phyloP scores from a whole-genome alignment of 2,329 filamentous ascomycete genomes.

The Aspergillus fischeri region DNA sequence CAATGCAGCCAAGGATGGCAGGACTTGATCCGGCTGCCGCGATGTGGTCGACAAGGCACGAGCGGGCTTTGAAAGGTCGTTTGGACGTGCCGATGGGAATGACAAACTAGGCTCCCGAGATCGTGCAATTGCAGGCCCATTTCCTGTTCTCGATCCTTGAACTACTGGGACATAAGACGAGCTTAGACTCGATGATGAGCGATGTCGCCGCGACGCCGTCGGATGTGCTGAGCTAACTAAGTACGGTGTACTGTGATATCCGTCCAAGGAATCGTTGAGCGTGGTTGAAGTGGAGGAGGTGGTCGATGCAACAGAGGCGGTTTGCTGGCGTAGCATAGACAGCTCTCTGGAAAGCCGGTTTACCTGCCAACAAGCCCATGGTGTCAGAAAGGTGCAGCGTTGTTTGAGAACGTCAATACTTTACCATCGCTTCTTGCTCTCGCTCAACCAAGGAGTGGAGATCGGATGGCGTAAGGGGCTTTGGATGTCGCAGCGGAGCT shows the following conservation, averaged over 20 bases:
- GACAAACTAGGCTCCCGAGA: constrained; percentile 34
- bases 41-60: constrained; percentile 41
- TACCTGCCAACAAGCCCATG: constrained; percentile 53
- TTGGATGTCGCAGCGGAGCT: constrained; percentile 78
- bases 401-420: constrained; percentile 25
- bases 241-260: constrained; percentile 38
- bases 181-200: constrained; percentile 53
- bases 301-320: constrained; percentile 60
- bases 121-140: constrained; percentile 42
- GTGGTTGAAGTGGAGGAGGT: constrained; percentile 53
- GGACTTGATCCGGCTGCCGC: constrained; percentile 29
- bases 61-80: constrained; percentile 24
- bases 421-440: constrained; percentile 88
- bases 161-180: constrained; percentile 39
- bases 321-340: constrained; percentile 69
- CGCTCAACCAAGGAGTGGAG: constrained; percentile 87
- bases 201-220: constrained; percentile 52
- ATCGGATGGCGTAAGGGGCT: constrained; percentile 82
- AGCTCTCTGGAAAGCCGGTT: constrained; percentile 91
- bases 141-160: constrained; percentile 32
- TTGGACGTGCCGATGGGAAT: constrained; percentile 23
- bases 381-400: background rate
- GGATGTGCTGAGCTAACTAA: constrained; percentile 49
- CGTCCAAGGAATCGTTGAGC: constrained; percentile 46
- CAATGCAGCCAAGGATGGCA: constrained; percentile 27